Percentiles rank a stretch among this genome's conserved stretches.
phyloP scores from a whole-genome alignment of 2,329 filamentous ascomycete genomes.

The Fusarium sp. region DNA sequence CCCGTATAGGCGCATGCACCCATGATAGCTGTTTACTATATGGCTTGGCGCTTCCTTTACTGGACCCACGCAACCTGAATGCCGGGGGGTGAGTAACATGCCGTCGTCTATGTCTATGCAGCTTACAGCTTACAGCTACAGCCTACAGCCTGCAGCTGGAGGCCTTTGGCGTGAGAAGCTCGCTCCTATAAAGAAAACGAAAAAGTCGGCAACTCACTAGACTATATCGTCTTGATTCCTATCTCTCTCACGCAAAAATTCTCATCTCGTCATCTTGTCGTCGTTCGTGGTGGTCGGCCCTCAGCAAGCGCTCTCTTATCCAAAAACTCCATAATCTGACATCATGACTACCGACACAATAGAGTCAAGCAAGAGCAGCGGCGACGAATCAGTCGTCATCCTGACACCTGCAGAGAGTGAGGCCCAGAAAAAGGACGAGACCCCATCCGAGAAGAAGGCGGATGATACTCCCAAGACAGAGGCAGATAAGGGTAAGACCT shows the following conservation, averaged over 20 bases:
- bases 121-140: not conserved
- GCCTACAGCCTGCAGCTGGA: constrained; percentile 3
- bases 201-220: not conserved
- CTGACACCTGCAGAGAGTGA: constrained; percentile 38
- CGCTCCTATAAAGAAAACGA: constrained; percentile 15
- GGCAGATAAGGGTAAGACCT: constrained; percentile 17
- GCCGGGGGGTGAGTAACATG: constrained; percentile 32
- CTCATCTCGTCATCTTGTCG: not conserved
- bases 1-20: no score
- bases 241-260: not conserved
- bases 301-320: not conserved
- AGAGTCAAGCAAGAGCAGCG: constrained; percentile 38
- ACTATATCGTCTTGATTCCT: not conserved
- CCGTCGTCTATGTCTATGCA: constrained; percentile 6
- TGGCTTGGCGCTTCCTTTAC: not conserved
- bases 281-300: not conserved
- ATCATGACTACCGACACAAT: constrained; percentile 31
- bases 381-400: constrained; percentile 35
- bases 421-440: constrained; percentile 18
- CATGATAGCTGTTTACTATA: not conserved
- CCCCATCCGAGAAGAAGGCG: constrained; percentile 21
- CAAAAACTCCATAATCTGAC: not conserved
- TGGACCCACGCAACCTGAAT: constrained; percentile 2
- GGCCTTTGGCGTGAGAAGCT: not conserved
- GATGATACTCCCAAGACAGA: constrained; percentile 15